Conservation (phyloP, 2,329 filamentous ascomycete species). For the Talaromyces verruculosus region DNA sequence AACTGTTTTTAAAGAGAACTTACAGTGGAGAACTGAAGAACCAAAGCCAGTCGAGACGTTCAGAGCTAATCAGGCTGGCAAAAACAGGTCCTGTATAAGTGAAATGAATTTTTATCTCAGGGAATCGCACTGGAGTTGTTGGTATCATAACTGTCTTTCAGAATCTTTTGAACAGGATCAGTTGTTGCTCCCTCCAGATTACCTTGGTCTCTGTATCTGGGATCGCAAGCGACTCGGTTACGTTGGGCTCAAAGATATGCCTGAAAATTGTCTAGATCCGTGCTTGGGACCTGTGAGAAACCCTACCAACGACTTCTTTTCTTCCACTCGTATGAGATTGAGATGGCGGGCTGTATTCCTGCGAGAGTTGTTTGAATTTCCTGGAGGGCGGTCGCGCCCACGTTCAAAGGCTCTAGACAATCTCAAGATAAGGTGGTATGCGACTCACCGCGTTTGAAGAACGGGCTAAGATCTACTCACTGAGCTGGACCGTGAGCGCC, state of each 20-base stretch:
- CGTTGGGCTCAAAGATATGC: neutral
- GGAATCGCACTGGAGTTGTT: neutral
- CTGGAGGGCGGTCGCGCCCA: neutral
- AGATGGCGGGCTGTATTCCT: neutral
- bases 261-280: neutral
- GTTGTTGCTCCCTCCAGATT: slow-evolving; percentile 6
- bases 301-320: neutral
- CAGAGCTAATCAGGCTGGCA: neutral
- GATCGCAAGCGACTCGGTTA: neutral
- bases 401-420: neutral
- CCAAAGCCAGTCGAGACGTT: neutral
- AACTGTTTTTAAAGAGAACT: slow-evolving; percentile 10
- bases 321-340: neutral
- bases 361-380: neutral
- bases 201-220: slow-evolving; percentile 16
- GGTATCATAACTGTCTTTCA: neutral
- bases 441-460: no score
- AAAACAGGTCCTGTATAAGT: neutral
- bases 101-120: neutral
- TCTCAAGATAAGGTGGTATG: no score
- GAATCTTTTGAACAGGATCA: neutral
- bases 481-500: no score
- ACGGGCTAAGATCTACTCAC: no score
- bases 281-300: neutral
- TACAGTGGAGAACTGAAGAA: slow-evolving; percentile 6